Evolutionary conservation across 2,329 filamentous ascomycete genomes (phyloP), one percentile per base, ranked within the genome.

Genomic region (Saccharata proteae): DNA sequence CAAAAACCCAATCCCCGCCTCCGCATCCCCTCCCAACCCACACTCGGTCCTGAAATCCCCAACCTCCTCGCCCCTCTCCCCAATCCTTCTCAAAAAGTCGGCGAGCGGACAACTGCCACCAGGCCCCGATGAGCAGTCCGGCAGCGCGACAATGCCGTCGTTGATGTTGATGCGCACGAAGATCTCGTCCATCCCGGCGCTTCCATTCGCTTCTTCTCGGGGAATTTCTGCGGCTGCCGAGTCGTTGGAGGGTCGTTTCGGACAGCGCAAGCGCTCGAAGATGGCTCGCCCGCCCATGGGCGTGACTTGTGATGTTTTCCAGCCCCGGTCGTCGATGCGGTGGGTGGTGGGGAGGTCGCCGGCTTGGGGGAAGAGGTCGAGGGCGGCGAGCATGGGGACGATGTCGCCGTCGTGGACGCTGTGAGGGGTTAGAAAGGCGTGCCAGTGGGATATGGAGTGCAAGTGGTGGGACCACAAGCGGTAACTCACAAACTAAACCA

Each of bases 391-490:
- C 44, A 73, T 59, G 2, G 67, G 67, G 2, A 68, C 57, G 14
- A 74, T 69, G 37, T 74, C 70, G 19, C 67, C 68, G 40, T 74
- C 70, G 36, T 74, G 70, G 4, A 69, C 69, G 40, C 56, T 58
- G 24, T 17, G 20, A 8, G n/a, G 20, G 20, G 20, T 22, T 22
- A 22, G 20, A 17, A 3, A 28, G 26, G 23, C 17, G 27, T 22
- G 12, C 3, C 20, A 10, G 16, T 14, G 20, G n/a, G 9, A n/a
- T 22, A 22, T 22, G n/a, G 20, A 22, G 9, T n/a, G n/a, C n/a
- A n/a, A n/a, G 25, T 13, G 24, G 24, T 26, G 12, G 16, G 24
- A 4, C 15, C 16, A 9, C 11, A 26, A 16, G 16, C 24, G 13
- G 15, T 11, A 29, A 50, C 58, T 44, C 41, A 68, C 64, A 74